Conservation (phyloP, 2,329 filamentous ascomycete species). For the Diaporthe humulicola region DNA sequence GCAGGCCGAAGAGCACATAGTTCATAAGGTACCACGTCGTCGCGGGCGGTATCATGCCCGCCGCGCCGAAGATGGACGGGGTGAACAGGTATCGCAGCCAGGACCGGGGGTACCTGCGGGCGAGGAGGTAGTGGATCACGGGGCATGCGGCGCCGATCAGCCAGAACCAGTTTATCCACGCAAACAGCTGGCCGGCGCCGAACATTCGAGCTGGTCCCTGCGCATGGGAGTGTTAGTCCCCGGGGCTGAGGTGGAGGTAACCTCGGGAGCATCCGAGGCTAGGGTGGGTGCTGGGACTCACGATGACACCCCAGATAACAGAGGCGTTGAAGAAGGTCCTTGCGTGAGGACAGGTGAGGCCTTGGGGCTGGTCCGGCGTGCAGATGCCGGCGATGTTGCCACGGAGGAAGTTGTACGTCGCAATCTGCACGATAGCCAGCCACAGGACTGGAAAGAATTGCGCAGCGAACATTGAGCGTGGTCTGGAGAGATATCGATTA, state of each 20-base stretch:
- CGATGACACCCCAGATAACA: constrained; percentile 55
- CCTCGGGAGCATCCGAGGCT: too few species aligned
- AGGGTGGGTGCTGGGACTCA: not conserved
- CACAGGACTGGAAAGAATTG: constrained; percentile 35
- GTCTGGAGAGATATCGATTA: not conserved
- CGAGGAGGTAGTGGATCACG: constrained; percentile 43
- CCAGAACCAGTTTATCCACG: constrained; percentile 47
- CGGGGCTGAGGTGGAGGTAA: too few species aligned
- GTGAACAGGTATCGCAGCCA: constrained; percentile 46
- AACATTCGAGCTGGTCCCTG: constrained; percentile 49
- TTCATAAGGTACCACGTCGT: constrained; percentile 57
- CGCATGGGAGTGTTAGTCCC: not conserved
- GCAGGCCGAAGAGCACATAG: constrained; percentile 62
- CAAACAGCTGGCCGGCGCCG: constrained; percentile 47
- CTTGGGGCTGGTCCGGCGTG: constrained; percentile 42
- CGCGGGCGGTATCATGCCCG: constrained; percentile 50
- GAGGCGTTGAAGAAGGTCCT: constrained; percentile 53
- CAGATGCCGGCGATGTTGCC: constrained; percentile 62
- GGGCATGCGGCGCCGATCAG: constrained; percentile 46
- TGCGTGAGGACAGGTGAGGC: constrained; percentile 51
- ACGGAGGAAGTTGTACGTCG: constrained; percentile 55
- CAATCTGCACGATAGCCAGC: constrained; percentile 57
- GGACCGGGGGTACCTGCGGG: constrained; percentile 42
- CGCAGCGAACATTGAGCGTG: constrained; percentile 28
- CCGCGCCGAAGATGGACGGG: constrained; percentile 49